A percentile compares a stretch with the other conserved stretches of the same genome.
phyloP scores from a whole-genome alignment of 2,329 filamentous ascomycete species.

The Aureobasidium sp. region DNA sequence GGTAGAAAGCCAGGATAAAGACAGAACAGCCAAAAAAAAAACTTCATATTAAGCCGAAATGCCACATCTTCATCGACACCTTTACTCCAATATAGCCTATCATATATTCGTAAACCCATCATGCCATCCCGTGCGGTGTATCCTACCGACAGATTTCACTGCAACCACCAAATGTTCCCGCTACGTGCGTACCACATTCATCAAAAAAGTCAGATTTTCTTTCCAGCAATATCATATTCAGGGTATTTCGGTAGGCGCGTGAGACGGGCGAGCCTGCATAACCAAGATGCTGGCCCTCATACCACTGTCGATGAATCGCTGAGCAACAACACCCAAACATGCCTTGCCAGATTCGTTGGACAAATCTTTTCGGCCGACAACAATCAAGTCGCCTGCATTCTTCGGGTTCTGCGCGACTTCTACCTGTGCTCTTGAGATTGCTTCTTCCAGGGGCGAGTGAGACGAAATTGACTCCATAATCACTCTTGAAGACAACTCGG shows the following conservation, averaged over 20 bases:
- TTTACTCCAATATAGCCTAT: not conserved
- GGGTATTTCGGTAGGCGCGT: not conserved
- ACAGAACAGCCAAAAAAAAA: not conserved
- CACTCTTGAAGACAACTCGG: constrained; percentile 47
- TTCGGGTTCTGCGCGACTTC: constrained; percentile 55
- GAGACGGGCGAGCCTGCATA: constrained; percentile 49
- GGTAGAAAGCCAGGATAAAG: not conserved
- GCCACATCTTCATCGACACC: not conserved
- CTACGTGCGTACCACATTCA: not conserved
- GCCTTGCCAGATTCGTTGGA: constrained; percentile 34
- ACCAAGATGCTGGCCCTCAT: constrained; percentile 63
- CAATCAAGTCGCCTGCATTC: constrained; percentile 65
- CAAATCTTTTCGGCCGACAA: constrained; percentile 52
- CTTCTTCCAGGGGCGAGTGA: constrained; percentile 38
- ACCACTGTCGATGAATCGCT: constrained; percentile 51
- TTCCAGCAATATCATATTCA: not conserved
- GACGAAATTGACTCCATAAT: constrained; percentile 49
- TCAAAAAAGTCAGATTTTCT: too few relatives aligned
- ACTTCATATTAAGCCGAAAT: not conserved
- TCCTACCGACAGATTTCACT: not conserved
- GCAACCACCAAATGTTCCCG: not conserved
- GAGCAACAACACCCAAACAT: constrained; percentile 54
- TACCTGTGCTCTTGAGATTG: constrained; percentile 48
- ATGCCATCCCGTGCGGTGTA: not conserved
- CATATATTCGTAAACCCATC: constrained; percentile 10